Evolutionary conservation across 768 basidiomycete genomes (phyloP).

Genomic region (Cystobasidium tubakii): DNA sequence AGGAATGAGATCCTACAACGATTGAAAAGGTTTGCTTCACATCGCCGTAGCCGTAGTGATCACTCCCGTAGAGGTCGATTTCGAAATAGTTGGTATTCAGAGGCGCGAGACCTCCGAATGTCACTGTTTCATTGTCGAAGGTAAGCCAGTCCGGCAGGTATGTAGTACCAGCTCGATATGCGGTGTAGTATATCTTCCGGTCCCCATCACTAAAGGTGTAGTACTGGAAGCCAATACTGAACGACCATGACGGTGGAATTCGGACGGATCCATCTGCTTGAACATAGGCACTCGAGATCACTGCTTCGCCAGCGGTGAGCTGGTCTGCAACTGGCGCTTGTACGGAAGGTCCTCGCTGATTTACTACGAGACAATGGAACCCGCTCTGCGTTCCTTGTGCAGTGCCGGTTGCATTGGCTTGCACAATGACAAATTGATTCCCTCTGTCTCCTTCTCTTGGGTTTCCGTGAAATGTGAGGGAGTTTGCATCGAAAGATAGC

Average conservation of each 20-base stretch:
- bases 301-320: slow-evolving; percentile 44
- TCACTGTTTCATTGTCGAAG: slow-evolving; percentile 64
- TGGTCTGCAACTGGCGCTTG: slow-evolving; percentile 50
- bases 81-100: slow-evolving; percentile 50
- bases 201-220: slow-evolving; percentile 57
- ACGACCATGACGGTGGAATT: slow-evolving; percentile 77
- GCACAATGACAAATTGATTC: slow-evolving; percentile 59
- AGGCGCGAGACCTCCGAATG: slow-evolving; percentile 74
- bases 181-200: slow-evolving; percentile 59
- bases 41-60: slow-evolving; percentile 67
- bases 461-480: slow-evolving; percentile 63
- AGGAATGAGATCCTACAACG: slow-evolving; percentile 63
- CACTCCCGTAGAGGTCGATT: slow-evolving; percentile 64
- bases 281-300: slow-evolving; percentile 41
- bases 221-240: slow-evolving; percentile 74
- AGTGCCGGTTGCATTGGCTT: slow-evolving; percentile 53
- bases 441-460: slow-evolving; percentile 64
- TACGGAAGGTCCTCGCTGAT: slow-evolving; percentile 58
- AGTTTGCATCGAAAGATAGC: slow-evolving; percentile 65
- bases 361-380: slow-evolving; percentile 53
- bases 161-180: slow-evolving; percentile 63
- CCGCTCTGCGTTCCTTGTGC: slow-evolving; percentile 56
- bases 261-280: slow-evolving; percentile 55
- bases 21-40: slow-evolving; percentile 60
- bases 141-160: slow-evolving; percentile 67